Conservation (phyloP, 2,329 filamentous ascomycete species). For the Akanthomyces lecanii region DNA sequence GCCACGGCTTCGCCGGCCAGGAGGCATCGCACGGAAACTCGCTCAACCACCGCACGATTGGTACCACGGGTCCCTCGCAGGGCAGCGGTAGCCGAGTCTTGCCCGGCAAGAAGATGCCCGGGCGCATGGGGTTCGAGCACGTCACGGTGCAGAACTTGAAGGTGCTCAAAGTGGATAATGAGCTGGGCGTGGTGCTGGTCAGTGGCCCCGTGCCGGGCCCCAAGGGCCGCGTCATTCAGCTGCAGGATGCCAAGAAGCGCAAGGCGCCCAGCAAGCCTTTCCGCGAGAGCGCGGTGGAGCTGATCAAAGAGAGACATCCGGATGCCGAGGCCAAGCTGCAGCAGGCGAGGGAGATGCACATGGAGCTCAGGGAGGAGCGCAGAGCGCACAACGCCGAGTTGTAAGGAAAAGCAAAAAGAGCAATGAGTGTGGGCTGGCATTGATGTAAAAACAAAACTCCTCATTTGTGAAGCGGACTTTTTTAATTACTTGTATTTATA, state of each 20-base stretch:
- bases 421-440: background rate
- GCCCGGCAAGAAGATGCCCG: conserved; percentile 97
- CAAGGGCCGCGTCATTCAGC: conserved; percentile 76
- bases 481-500: conserved; percentile 34
- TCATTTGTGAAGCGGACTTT: conserved; percentile 20
- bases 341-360: conserved; percentile 46
- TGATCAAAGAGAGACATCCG: conserved; percentile 44
- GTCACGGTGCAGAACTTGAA: conserved; percentile 90
- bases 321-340: conserved; percentile 43
- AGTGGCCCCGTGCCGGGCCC: conserved; percentile 84
- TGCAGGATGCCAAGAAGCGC: conserved; percentile 92
- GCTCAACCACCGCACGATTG: conserved; percentile 86
- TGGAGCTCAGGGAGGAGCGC: conserved; percentile 51
- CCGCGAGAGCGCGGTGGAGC: conserved; percentile 41
- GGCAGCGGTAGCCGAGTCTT: conserved; percentile 87
- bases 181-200: conserved; percentile 83
- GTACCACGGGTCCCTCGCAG: conserved; percentile 84
- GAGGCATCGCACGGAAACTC: conserved; percentile 93
- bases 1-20: conserved; percentile 85
- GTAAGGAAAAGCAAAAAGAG: conserved; percentile 18
- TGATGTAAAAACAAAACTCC: conserved; percentile 10
- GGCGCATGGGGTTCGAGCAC: conserved; percentile 85
- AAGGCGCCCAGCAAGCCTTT: conserved; percentile 48
- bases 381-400: conserved; percentile 35
- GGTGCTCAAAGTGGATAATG: conserved; percentile 81